Evolutionary conservation across 2,329 filamentous ascomycete species (phyloP).

Genomic region (Trichophyton simii): DNA sequence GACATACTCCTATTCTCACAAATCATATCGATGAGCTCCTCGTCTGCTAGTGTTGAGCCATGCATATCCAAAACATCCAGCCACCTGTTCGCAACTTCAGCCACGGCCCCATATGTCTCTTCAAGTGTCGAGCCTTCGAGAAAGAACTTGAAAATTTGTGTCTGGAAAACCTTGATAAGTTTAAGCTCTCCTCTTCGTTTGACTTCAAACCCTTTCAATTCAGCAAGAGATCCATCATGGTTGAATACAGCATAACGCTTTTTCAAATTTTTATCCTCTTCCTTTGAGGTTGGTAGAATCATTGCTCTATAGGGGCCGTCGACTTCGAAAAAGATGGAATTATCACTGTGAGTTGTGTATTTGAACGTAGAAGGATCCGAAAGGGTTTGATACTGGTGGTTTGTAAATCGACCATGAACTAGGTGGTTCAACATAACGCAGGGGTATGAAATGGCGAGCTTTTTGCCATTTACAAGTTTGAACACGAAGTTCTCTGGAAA

Average conservation of each 20-base stretch:
- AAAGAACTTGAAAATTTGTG: conserved; percentile 99
- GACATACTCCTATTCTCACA: conserved; percentile 98
- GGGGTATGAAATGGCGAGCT: conserved; percentile 89
- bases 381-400: conserved; percentile 91
- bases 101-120: conserved; percentile 83
- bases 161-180: conserved; percentile 98
- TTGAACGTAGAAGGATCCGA: conserved; percentile 65
- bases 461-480: conserved; percentile 91
- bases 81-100: conserved; percentile 92
- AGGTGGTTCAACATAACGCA: conserved; percentile 99
- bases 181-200: conserved; percentile 96
- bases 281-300: conserved; percentile 93
- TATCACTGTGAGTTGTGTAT: conserved; percentile 96
- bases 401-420: conserved; percentile 88
- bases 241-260: conserved; percentile 99
- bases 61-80: conserved; percentile 85
- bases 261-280: conserved; percentile 99
- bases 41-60: conserved; percentile 80
- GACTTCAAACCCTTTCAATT: conserved; percentile 93
- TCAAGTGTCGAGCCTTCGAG: conserved; percentile 75
- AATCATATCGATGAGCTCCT: conserved; percentile 98
- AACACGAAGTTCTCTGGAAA: conserved; percentile 96
- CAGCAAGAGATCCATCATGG: conserved; percentile 85
- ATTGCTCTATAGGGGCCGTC: conserved; percentile 96
- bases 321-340: conserved; percentile 98